Conservation (phyloP, 2,329 filamentous ascomycete species). For the Nemania diffusa region DNA sequence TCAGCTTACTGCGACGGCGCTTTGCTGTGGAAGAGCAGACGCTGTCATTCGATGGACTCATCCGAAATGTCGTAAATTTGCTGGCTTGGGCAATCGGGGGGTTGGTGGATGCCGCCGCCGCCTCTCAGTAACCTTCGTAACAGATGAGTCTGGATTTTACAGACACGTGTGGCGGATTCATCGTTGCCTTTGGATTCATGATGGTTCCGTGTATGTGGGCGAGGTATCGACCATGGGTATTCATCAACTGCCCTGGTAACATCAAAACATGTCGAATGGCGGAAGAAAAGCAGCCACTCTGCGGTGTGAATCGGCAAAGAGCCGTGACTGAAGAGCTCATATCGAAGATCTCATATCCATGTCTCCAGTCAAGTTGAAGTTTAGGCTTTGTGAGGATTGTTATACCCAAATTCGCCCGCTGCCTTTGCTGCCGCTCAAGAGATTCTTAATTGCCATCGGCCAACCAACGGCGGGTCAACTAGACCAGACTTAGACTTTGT, state of each 20-base stretch:
- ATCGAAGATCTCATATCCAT: neutral
- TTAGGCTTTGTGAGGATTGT: constrained; percentile 7
- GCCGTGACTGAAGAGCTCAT: constrained; percentile 7
- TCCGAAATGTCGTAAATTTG: constrained; percentile 1
- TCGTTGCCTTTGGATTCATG: constrained; percentile 6
- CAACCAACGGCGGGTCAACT: constrained; percentile 15
- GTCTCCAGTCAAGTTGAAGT: neutral
- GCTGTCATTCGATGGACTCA: constrained; percentile 21
- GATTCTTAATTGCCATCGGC: constrained; percentile 25
- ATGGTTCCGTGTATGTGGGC: neutral
- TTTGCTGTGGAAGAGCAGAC: constrained; percentile 39
- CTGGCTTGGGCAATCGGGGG: constrained; percentile 8
- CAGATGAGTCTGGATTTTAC: constrained; percentile 28
- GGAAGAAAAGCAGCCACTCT: neutral
- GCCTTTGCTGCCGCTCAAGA: constrained; percentile 11
- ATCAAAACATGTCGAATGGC: neutral
- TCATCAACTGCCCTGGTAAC: constrained; percentile 6
- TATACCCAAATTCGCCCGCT: constrained; percentile 6
- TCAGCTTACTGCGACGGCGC: constrained; percentile 24
- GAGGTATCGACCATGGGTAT: constrained; percentile 10
- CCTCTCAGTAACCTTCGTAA: constrained; percentile 13
- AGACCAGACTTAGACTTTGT: neutral
- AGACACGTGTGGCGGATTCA: constrained; percentile 10
- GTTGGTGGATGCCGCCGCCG: constrained; percentile 12
- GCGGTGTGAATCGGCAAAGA: neutral